Percentiles rank a stretch among this genome's conserved stretches.
phyloP scores from a whole-genome alignment of 345 rosid species.

The Eucalyptus cladocalyx region DNA sequence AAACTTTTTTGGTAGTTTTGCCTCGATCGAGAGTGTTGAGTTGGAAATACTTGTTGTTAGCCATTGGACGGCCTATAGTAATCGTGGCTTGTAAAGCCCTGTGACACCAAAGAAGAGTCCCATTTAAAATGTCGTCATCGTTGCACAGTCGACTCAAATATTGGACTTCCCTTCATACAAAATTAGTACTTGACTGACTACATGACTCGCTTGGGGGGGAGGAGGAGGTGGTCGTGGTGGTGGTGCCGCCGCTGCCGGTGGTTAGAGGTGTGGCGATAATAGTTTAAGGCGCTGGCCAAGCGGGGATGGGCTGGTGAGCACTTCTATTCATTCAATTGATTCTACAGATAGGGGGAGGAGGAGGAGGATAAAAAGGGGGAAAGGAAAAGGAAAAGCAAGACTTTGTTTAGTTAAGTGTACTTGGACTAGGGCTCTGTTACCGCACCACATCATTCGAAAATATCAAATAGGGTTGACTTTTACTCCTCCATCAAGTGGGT shows the following conservation, averaged over 20 bases:
- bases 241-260: fast-evolving
- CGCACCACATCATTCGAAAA: not conserved
- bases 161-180: no score
- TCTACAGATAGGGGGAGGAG: not conserved
- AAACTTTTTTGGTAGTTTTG: fast-evolving
- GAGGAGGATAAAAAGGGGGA: not conserved
- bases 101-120: not conserved
- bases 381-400: not conserved
- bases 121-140: fast-evolving
- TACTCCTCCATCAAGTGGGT: not conserved
- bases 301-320: not conserved
- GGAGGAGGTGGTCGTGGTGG: not conserved
- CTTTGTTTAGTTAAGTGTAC: not conserved
- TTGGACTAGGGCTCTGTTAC: not conserved
- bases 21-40: not conserved
- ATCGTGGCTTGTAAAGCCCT: not conserved
- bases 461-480: not conserved
- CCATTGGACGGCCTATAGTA: not conserved
- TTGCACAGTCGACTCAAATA: not conserved
- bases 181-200: not conserved
- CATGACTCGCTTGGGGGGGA: not conserved
- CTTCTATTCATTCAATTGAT: not conserved
- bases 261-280: not conserved
- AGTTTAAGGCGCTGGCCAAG: not conserved
- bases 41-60: not conserved